Evolutionary conservation across 768 basidiomycete species (phyloP).

Genomic region (Phylloporus rhodoxanthus): DNA sequence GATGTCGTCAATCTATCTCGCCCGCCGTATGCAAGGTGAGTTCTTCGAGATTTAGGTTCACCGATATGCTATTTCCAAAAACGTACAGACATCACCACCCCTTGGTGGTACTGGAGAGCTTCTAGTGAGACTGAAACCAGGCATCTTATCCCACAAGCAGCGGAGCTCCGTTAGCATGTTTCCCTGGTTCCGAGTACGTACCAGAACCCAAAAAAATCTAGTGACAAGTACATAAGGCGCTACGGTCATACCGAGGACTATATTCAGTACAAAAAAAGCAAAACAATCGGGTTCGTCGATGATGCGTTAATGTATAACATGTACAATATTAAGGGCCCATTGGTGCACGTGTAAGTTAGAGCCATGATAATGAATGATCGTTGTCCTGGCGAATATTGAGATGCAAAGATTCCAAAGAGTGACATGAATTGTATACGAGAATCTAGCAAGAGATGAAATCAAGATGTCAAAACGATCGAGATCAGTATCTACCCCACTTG

Average conservation of each 20-base stretch:
- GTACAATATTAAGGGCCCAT: slow-evolving; percentile 33
- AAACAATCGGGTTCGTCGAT: slow-evolving; percentile 23
- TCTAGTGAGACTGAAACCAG: neutral
- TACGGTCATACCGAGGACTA: slow-evolving; percentile 19
- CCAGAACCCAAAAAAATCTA: slow-evolving; percentile 8
- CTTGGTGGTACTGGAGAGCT: slow-evolving; percentile 6
- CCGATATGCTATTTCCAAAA: slow-evolving; percentile 3
- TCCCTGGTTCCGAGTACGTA: slow-evolving; percentile 9
- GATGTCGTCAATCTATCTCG: slow-evolving; percentile 7
- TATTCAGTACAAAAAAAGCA: slow-evolving; percentile 23
- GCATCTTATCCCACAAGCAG: slow-evolving; percentile 17
- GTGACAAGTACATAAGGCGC: slow-evolving; percentile 27
- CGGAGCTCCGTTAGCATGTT: slow-evolving; percentile 24
- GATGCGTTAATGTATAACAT: slow-evolving; percentile 31
- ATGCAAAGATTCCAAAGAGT: slow-evolving; percentile 29
- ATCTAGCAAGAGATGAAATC: slow-evolving; percentile 33
- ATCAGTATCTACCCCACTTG: slow-evolving; percentile 48
- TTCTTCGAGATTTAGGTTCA: slow-evolving; percentile 5
- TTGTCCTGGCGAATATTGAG: slow-evolving; percentile 31
- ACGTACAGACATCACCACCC: neutral
- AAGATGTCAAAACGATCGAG: slow-evolving; percentile 29
- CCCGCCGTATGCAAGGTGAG: neutral
- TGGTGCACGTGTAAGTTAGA: slow-evolving; percentile 31
- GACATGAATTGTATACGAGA: slow-evolving; percentile 32
- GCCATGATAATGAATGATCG: slow-evolving; percentile 33